phyloP scores from a whole-genome alignment of 257 asterid species.

The Plantago ovata region DNA sequence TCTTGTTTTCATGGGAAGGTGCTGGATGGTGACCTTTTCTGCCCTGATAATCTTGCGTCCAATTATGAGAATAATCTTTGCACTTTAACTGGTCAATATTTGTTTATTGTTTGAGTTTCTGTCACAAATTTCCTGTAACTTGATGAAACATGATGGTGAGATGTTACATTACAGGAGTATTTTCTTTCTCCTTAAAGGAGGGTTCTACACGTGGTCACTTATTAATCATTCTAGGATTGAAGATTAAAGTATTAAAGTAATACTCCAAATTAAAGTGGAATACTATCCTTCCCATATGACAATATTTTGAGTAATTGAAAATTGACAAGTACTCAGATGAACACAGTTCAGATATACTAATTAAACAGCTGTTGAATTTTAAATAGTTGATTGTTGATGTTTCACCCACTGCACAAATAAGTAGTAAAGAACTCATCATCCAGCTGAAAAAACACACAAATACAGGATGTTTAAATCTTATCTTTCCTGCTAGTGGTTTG shows the following conservation, averaged over 20 bases:
- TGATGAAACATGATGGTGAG: not conserved
- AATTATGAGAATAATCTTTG: not conserved
- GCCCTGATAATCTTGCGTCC: not conserved
- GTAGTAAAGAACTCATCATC: no score
- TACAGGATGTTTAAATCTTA: no score
- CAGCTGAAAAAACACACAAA: no score
- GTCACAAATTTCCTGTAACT: not conserved
- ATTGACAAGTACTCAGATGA: slow-evolving; percentile 1
- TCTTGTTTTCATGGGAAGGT: not conserved
- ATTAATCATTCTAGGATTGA: not conserved
- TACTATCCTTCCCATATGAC: not conserved
- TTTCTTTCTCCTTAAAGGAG: no score
- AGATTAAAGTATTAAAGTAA: not conserved
- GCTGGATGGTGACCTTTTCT: not conserved
- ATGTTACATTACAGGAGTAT: not conserved
- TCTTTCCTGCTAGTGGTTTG: no score
- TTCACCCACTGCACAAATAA: no score
- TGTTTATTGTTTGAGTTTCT: not conserved
- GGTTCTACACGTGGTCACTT: not conserved
- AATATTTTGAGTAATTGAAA: not conserved
- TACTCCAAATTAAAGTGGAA: no score
- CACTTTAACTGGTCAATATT: not conserved
- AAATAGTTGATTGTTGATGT: no score
- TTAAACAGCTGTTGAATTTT: no score
- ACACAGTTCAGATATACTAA: no score